Percentiles rank a stretch among this genome's conserved stretches.
phyloP scores from a whole-genome alignment of 331 rosid species.

The Dryas integrifolia region DNA sequence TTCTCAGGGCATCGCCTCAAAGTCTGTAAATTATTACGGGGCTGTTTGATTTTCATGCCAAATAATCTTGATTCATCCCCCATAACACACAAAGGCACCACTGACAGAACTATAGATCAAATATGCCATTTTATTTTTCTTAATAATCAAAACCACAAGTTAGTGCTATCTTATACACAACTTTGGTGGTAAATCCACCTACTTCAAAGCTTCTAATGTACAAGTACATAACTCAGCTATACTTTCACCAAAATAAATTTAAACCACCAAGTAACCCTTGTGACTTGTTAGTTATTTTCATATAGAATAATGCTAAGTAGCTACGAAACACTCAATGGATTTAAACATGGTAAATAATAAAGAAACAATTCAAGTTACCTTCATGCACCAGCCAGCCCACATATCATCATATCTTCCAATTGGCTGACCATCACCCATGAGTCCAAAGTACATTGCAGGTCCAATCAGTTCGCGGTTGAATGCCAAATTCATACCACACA shows the following conservation, averaged over 20 bases:
- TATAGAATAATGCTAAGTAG: too few species aligned
- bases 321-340: too few species aligned
- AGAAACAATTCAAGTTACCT: conserved; percentile 43
- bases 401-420: conserved; percentile 89
- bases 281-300: too few species aligned
- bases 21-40: background rate
- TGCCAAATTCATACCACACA: conserved; percentile 91
- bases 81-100: background rate
- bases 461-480: conserved; percentile 80
- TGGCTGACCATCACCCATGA: conserved; percentile 94
- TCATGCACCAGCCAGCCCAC: conserved; percentile 98
- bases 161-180: background rate
- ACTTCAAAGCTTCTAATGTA: background rate
- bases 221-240: background rate
- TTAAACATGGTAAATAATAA: background rate
- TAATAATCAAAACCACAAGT: background rate
- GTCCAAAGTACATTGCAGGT: conserved; percentile 96
- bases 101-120: too few species aligned
- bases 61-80: background rate
- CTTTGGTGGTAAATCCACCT: background rate
- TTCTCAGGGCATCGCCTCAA: background rate
- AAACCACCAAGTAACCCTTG: too few species aligned
- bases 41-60: background rate
- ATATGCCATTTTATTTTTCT: background rate
- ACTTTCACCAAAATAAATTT: too few species aligned